Percentiles rank a stretch among this genome's conserved stretches.
These are phyloP conservation scores for Pyrenochaeta sp. DNA, from an alignment of 2,329 filamentous ascomycete genomes.

Conservation along the genomic window DNA sequence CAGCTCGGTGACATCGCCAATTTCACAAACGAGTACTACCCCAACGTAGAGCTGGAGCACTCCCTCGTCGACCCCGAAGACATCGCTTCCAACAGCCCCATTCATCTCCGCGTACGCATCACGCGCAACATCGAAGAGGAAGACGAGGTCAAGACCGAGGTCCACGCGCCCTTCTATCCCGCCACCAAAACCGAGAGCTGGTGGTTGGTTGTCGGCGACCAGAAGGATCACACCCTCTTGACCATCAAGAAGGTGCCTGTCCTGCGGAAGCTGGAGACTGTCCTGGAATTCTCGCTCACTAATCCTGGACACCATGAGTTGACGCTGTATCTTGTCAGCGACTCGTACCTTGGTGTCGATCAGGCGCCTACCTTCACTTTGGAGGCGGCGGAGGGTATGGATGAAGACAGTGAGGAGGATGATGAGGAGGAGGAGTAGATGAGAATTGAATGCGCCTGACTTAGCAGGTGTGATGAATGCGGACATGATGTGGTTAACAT, in stretches of 20 bases:
- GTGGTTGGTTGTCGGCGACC: conserved; percentile 97
- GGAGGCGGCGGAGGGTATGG: conserved; percentile 88
- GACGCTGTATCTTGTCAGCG: conserved; percentile 94
- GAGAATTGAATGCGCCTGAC: too few relatives aligned
- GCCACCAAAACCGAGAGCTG: conserved; percentile 93
- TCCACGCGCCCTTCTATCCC: conserved; percentile 96
- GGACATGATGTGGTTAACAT: too few relatives aligned
- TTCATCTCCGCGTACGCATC: conserved; percentile 84
- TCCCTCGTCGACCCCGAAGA: conserved; percentile 81
- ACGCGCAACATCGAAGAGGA: conserved; percentile 80
- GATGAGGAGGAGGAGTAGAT: conserved; percentile 49
- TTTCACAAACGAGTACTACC: conserved; percentile 97
- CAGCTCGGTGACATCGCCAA: conserved; percentile 89
- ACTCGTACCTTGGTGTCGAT: conserved; percentile 96
- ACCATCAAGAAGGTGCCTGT: conserved; percentile 96
- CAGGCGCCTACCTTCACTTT: conserved; percentile 91
- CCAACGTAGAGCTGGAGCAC: conserved; percentile 91
- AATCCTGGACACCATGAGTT: conserved; percentile 83
- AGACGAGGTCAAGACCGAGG: conserved; percentile 77
- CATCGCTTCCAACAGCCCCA: conserved; percentile 79
- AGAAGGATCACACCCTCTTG: conserved; percentile 83
- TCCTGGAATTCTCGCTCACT: conserved; percentile 87
- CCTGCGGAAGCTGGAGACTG: conserved; percentile 76
- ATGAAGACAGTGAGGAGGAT: conserved; percentile 88
- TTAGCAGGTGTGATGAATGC: too few relatives aligned